These are phyloP conservation scores for Symbiodinium natans DNA, from an alignment of 73 alveolate species.

Conservation along the genomic window DNA sequence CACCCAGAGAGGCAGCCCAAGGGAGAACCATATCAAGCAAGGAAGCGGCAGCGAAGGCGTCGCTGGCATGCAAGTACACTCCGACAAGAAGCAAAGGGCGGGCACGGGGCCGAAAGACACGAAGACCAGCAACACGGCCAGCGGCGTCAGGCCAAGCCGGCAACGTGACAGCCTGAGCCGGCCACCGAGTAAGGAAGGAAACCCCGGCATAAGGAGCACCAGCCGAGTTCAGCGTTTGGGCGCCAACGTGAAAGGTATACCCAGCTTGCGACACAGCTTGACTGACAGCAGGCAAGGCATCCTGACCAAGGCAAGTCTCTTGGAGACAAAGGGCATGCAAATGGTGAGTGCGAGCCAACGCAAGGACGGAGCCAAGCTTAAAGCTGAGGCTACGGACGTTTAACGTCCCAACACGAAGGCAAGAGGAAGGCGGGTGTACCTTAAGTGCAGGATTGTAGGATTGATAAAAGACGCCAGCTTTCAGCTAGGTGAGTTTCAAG, in stretches of 20 bases:
- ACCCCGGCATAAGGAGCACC: neutral
- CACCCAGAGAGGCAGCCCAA: conserved; percentile 18
- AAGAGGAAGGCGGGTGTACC: neutral
- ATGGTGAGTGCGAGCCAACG: neutral
- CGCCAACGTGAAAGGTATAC: neutral
- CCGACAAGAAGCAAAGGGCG: neutral
- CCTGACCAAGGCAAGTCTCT: neutral
- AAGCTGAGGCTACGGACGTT: neutral
- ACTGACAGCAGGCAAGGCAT: neutral
- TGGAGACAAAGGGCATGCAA: neutral
- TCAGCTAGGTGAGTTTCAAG: too few relatives aligned
- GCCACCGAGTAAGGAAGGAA: neutral
- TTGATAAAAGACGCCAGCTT: too few relatives aligned
- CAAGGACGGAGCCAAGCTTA: neutral
- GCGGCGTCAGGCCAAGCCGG: neutral
- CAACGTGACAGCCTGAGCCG: neutral
- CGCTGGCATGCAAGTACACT: conserved; percentile 3
- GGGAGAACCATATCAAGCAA: neutral
- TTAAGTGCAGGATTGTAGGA: too few relatives aligned
- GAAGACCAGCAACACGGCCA: neutral
- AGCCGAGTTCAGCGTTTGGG: neutral
- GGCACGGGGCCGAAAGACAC: neutral
- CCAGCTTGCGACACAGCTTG: neutral
- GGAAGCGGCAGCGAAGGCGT: neutral
- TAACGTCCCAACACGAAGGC: neutral